Base-by-base conservation (phyloP, 306 rosid genomes). In the Comarum palustre region DNA sequence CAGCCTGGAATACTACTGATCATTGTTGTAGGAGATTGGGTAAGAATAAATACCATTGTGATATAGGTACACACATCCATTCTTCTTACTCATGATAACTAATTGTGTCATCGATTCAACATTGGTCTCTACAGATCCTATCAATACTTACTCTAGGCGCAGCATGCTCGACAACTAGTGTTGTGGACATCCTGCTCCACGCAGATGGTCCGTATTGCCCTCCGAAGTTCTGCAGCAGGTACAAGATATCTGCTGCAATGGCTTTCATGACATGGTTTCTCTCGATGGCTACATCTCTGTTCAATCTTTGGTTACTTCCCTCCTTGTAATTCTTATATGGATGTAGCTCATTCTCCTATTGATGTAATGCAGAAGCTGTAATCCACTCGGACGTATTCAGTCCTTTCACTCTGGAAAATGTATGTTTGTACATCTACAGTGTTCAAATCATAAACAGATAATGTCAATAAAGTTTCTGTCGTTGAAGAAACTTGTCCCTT, bases 11-110 rank as follows among this genome's bases (percentile, higher is more conserved):
- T 90, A 52, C 75, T 90, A 58, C 57, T 87, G 59, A 85, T 88
- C 67, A 87, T 92, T 69, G 77, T 85, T 48, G 79, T 90, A 10
- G 96, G 95, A 78, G 96, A 90, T 84, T 90, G 91, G 96, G 98
- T 71, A 24, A 70, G 74, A 43, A 22, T 87, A 84, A 31, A 75
- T 50, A 78, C n/a, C 55, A 71, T 71, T 71, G 17, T 47, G 24
- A 50, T 22, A 22, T 16, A 64, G 60, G n/a, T 51, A 22, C 24
- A 77, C 42, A 43, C 24, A 77, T 16, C n/a, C 51, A 66, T 39
- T 47, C 54, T 32, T 55, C 69, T 0, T 68, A 5, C 32, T 17
- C 58, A 42, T 41, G n/a, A 41, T 27, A 36, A 10, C 38, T 22
- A 73, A 6, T 20, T 11, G 6, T 61, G 48, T 61, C 45, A 46